Conservation (phyloP, 768 basidiomycete genomes). For the Suillus occidentalis region DNA sequence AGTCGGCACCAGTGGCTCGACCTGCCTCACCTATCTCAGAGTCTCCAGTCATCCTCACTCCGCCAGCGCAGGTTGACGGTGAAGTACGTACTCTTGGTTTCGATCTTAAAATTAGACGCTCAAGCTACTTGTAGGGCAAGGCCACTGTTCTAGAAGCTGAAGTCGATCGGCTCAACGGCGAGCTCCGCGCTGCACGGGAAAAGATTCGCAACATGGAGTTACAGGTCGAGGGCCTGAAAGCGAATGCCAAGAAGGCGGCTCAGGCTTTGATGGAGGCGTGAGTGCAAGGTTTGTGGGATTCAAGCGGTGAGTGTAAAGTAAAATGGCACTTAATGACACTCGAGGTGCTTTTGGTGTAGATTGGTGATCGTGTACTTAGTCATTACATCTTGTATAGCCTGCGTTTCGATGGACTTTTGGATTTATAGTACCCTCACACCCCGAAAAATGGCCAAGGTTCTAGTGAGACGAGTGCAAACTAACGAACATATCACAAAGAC, state of each 20-base stretch:
- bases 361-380: not conserved
- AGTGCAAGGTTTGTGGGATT: not conserved
- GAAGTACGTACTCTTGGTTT: constrained; percentile 31
- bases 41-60: constrained; percentile 17
- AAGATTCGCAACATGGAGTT: constrained; percentile 83
- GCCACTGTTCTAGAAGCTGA: constrained; percentile 44
- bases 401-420: not conserved
- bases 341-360: not conserved
- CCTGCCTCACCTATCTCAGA: constrained; percentile 8
- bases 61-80: constrained; percentile 21
- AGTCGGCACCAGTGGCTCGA: too few relatives aligned
- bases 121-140: constrained; percentile 12
- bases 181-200: constrained; percentile 77
- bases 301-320: not conserved
- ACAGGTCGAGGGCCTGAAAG: constrained; percentile 72
- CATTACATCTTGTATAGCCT: not conserved
- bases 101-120: not conserved
- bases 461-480: too few relatives aligned
- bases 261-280: constrained; percentile 50
- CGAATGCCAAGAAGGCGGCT: constrained; percentile 76
- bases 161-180: constrained; percentile 58
- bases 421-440: not conserved
- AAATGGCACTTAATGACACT: not conserved
- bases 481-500: too few relatives aligned
- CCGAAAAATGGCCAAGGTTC: too few relatives aligned